phyloP scores from a whole-genome alignment of 768 basidiomycete species.

The Leccinum arenicola region DNA sequence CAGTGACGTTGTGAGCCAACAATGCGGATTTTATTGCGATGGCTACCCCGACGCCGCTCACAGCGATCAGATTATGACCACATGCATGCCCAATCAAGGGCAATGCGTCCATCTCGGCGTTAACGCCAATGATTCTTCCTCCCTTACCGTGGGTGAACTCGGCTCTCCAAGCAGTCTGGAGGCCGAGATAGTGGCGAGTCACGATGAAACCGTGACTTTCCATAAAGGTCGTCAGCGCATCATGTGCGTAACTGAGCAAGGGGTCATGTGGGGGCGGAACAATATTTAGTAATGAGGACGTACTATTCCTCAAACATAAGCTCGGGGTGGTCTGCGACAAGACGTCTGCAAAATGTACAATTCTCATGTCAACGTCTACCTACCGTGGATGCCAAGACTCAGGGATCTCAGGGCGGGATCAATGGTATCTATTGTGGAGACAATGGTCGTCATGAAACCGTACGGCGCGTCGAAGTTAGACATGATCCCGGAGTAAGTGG shows the following conservation, averaged over 20 bases:
- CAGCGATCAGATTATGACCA: conserved; percentile 82
- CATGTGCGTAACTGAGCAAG: conserved; percentile 62
- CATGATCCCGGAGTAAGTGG: conserved; percentile 37
- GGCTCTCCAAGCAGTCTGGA: conserved; percentile 77
- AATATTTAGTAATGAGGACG: conserved; percentile 18
- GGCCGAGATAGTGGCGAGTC: conserved; percentile 64
- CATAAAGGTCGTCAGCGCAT: conserved; percentile 67
- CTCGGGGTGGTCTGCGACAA: conserved; percentile 59
- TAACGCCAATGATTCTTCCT: conserved; percentile 70
- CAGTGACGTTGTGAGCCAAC: conserved; percentile 56
- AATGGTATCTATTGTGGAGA: conserved; percentile 49
- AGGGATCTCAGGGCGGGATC: conserved; percentile 54
- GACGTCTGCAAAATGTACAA: conserved; percentile 6
- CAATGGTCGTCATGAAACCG: conserved; percentile 53
- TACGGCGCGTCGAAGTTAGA: conserved; percentile 16
- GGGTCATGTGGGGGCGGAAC: conserved; percentile 6
- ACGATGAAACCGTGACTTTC: conserved; percentile 64
- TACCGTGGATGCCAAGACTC: conserved; percentile 73
- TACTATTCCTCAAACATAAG: conserved; percentile 63
- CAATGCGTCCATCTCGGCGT: conserved; percentile 72
- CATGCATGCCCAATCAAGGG: conserved; percentile 64
- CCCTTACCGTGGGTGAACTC: conserved; percentile 58
- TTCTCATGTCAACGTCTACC: conserved; percentile 14
- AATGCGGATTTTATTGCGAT: conserved; percentile 71
- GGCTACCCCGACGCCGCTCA: conserved; percentile 72